Conservation (phyloP, 306 rosid species). For the Sesbania bispinosa region DNA sequence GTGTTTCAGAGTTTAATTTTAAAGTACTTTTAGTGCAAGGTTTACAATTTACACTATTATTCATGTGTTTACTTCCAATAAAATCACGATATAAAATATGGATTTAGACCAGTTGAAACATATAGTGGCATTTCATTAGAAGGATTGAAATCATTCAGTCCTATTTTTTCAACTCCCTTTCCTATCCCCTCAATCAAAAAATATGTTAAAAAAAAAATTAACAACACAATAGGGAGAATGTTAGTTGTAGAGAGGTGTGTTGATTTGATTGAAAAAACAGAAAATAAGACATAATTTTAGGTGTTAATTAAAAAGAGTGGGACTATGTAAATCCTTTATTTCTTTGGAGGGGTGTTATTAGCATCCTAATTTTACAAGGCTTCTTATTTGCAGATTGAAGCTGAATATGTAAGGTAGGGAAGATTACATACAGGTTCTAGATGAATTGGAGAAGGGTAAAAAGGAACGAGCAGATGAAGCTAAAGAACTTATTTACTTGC, state of each 20-base stretch:
- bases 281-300: no score
- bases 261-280: no score
- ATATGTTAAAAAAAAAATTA: no score
- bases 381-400: conserved; percentile 42
- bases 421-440: conserved; percentile 30
- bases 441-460: conserved; percentile 42
- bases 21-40: neutral
- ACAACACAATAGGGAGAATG: no score
- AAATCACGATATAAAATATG: no score
- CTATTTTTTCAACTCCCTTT: no score
- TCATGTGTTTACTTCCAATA: no score
- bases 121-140: neutral
- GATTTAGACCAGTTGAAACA: no score
- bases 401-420: conserved; percentile 33
- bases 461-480: conserved; percentile 42
- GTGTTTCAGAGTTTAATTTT: neutral
- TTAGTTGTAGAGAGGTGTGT: no score
- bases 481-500: conserved; percentile 38
- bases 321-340: neutral
- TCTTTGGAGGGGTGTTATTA: neutral
- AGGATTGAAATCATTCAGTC: no score
- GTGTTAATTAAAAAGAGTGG: no score
- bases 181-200: no score
- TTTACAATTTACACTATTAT: neutral
- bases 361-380: conserved; percentile 7